phyloP scores from a whole-genome alignment of 179 eudicot species.

The Dionaea muscipula region DNA sequence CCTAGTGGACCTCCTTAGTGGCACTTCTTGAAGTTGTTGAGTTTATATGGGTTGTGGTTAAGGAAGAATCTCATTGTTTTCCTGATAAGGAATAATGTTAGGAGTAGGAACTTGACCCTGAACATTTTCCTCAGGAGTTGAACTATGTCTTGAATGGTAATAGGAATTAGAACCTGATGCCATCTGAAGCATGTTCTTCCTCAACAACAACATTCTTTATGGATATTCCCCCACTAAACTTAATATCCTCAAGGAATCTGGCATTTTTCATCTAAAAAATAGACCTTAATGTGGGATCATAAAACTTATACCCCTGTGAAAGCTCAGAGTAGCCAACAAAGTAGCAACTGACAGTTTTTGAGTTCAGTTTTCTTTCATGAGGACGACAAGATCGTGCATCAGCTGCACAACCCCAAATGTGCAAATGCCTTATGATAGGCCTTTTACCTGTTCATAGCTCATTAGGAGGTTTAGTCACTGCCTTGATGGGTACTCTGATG shows the following conservation, averaged over 20 bases:
- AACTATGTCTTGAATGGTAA: no score
- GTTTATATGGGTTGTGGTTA: no score
- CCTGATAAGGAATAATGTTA: no score
- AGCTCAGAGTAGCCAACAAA: conserved; percentile 2
- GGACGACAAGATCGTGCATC: not conserved
- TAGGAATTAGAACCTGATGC: no score
- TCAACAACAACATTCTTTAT: no score
- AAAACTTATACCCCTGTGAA: not conserved
- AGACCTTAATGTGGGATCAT: not conserved
- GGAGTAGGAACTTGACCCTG: no score
- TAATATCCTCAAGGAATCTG: not conserved
- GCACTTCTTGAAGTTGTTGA: no score
- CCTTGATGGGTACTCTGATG: not conserved
- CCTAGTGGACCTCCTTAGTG: not conserved
- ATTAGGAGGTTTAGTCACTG: no score
- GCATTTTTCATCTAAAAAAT: not conserved
- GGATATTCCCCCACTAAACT: no score
- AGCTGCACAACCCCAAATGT: conserved; percentile 7
- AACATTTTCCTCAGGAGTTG: no score
- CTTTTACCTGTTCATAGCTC: not conserved
- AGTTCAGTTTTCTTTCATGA: not conserved
- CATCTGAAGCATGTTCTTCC: no score
- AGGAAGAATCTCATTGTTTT: no score
- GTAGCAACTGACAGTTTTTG: not conserved
- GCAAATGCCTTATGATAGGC: conserved; percentile 1